Conservation (phyloP, 1,139 yeast species). For the Blastobotrys aristatus region DNA sequence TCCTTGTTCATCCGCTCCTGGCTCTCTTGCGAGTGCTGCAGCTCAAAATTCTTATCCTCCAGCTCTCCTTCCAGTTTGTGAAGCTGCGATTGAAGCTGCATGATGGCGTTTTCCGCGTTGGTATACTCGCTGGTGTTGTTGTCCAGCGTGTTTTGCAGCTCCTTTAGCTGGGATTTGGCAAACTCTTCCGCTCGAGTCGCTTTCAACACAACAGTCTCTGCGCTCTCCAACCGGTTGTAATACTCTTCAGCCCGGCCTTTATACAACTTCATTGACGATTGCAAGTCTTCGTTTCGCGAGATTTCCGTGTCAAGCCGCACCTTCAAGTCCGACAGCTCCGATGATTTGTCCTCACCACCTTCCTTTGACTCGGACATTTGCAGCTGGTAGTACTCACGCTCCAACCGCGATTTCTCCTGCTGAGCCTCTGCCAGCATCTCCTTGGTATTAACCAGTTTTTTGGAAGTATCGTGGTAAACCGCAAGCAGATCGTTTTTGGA, state of each 20-base stretch:
- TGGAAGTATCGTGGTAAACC: slow-evolving; percentile 54
- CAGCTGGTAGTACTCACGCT: slow-evolving; percentile 42
- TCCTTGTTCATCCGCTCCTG: slow-evolving; percentile 46
- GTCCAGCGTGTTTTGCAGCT: slow-evolving; percentile 48
- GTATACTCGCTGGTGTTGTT: slow-evolving; percentile 56
- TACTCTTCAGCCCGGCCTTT: slow-evolving; percentile 73
- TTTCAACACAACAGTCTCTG: slow-evolving; percentile 66
- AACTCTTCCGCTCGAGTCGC: slow-evolving; percentile 57
- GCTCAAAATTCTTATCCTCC: slow-evolving; percentile 54
- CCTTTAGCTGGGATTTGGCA: slow-evolving; percentile 52
- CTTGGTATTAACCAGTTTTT: slow-evolving; percentile 46
- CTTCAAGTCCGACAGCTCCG: slow-evolving; percentile 28
- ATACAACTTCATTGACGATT: slow-evolving; percentile 54
- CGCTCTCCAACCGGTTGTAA: slow-evolving; percentile 65
- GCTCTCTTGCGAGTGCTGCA: slow-evolving; percentile 48
- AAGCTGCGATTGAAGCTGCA: slow-evolving; percentile 51
- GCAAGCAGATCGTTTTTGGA: slow-evolving; percentile 44
- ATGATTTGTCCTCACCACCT: slow-evolving; percentile 10
- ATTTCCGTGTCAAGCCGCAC: slow-evolving; percentile 51
- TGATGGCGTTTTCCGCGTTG: slow-evolving; percentile 52
- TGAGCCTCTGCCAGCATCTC: slow-evolving; percentile 42
- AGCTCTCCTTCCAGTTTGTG: slow-evolving; percentile 53
- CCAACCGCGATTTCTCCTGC: slow-evolving; percentile 52
- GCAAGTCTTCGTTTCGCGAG: slow-evolving; percentile 49
- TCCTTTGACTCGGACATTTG: slow-evolving; percentile 20